Conservation (phyloP, 1,284 basidiomycete genomes). For the Pterulicium gracile region DNA sequence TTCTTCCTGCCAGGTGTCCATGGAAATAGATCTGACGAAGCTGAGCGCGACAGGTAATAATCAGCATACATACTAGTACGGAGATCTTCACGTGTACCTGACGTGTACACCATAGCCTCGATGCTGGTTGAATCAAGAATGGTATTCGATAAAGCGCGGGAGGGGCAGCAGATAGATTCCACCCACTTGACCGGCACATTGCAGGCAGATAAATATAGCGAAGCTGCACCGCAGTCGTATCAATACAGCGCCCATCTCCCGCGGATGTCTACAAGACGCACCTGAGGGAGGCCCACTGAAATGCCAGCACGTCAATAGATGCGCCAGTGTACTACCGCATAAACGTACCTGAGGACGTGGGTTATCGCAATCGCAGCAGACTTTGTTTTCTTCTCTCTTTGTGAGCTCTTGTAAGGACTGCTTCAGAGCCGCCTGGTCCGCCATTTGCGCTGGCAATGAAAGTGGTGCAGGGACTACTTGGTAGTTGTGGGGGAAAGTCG, state of each 20-base stretch:
- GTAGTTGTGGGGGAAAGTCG: no score
- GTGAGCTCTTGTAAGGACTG: constrained; percentile 66
- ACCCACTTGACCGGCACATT: constrained; percentile 61
- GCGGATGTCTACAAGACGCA: constrained; percentile 21
- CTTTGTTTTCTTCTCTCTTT: constrained; percentile 63
- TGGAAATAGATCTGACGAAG: constrained; percentile 87
- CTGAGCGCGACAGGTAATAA: constrained; percentile 39
- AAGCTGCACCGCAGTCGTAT: constrained; percentile 37
- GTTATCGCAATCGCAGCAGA: constrained; percentile 73
- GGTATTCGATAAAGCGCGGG: background rate
- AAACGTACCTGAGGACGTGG: constrained; percentile 60
- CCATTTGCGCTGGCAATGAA: no score
- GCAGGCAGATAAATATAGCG: constrained; percentile 84
- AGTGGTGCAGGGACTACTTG: background rate
- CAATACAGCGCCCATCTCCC: constrained; percentile 7
- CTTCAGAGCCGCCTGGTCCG: constrained; percentile 64
- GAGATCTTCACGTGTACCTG: constrained; percentile 33
- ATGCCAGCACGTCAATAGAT: background rate
- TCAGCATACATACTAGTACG: background rate
- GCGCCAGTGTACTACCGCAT: background rate
- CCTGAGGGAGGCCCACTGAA: constrained; percentile 72
- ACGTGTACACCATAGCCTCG: constrained; percentile 84
- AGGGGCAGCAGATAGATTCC: background rate
- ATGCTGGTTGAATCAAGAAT: constrained; percentile 33
- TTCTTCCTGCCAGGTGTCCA: constrained; percentile 92